Conservation (phyloP, 2,329 filamentous ascomycete species). For the Phialophora expanda region DNA sequence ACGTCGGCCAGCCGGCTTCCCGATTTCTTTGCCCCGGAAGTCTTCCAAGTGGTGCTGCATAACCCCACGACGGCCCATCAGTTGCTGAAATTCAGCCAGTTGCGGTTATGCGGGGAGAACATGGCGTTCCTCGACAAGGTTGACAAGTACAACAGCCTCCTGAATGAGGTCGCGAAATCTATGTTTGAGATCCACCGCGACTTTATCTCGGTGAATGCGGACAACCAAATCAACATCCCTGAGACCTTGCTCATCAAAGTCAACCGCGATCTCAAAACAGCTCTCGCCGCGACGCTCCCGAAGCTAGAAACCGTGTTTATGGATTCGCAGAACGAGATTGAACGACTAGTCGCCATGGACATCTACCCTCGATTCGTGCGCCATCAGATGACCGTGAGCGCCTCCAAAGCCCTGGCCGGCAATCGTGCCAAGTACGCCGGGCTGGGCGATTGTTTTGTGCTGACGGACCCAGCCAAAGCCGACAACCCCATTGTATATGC, state of each 20-base stretch:
- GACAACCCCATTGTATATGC: conserved; percentile 59
- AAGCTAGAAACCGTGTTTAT: conserved; percentile 54
- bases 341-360: conserved; percentile 53
- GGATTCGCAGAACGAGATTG: conserved; percentile 53
- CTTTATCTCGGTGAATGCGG: conserved; percentile 48
- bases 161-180: conserved; percentile 53
- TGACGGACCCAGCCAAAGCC: conserved; percentile 58
- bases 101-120: conserved; percentile 55
- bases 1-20: conserved; percentile 35
- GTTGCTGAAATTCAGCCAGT: conserved; percentile 58
- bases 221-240: conserved; percentile 52
- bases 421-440: conserved; percentile 54
- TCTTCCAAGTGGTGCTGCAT: conserved; percentile 58
- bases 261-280: conserved; percentile 55
- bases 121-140: conserved; percentile 60
- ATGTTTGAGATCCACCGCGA: conserved; percentile 55
- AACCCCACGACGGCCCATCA: conserved; percentile 56
- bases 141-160: conserved; percentile 53
- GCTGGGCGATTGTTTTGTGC: conserved; percentile 63
- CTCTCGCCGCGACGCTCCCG: conserved; percentile 54
- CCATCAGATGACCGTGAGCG: conserved; percentile 57
- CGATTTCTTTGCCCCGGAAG: conserved; percentile 58
- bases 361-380: conserved; percentile 61
- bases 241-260: conserved; percentile 50
- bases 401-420: conserved; percentile 53